Percentiles rank a stretch among this genome's conserved stretches.
phyloP scores from a whole-genome alignment of 1,284 basidiomycete genomes.

The Cystobasidiaceae sp. region DNA sequence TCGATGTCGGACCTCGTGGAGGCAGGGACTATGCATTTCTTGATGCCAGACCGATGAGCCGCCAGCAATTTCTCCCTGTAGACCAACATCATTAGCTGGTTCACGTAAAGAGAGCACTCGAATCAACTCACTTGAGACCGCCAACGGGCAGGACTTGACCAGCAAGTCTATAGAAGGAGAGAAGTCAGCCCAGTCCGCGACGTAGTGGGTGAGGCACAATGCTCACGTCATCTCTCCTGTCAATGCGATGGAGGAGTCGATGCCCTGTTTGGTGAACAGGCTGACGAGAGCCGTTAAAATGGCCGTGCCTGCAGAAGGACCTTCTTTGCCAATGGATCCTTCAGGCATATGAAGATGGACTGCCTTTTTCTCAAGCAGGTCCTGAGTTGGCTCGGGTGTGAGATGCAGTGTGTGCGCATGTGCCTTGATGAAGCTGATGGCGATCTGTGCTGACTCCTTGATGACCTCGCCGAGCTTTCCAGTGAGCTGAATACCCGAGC shows the following conservation, averaged over 20 bases:
- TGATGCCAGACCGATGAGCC: slow-evolving; percentile 74
- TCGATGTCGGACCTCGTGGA: slow-evolving; percentile 88
- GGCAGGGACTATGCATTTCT: slow-evolving; percentile 74
- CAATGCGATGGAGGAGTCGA: slow-evolving; percentile 22
- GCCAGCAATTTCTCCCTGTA: slow-evolving; percentile 66
- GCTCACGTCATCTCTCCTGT: slow-evolving; percentile 62
- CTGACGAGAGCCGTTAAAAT: slow-evolving; percentile 72
- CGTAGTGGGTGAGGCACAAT: slow-evolving; percentile 47
- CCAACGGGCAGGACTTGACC: slow-evolving; percentile 74
- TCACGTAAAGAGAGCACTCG: too few species aligned
- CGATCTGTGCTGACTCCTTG: slow-evolving; percentile 80
- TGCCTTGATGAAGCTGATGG: slow-evolving; percentile 63
- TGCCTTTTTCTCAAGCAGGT: slow-evolving; percentile 72
- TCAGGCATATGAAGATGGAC: slow-evolving; percentile 79
- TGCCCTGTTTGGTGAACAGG: slow-evolving; percentile 11
- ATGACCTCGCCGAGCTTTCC: slow-evolving; percentile 76
- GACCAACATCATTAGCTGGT: neutral
- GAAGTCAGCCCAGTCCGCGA: neutral
- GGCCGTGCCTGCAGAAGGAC: slow-evolving; percentile 63
- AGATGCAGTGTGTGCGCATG: slow-evolving; percentile 76
- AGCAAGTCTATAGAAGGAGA: slow-evolving; percentile 53
- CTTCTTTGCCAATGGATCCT: slow-evolving; percentile 68
- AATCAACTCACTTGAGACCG: slow-evolving; percentile 27
- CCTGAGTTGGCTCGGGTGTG: slow-evolving; percentile 60
- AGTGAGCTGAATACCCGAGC: slow-evolving; percentile 64